Percentiles rank a stretch among this genome's conserved stretches.
Conservation (phyloP, 2,329 filamentous ascomycete genomes). For the Penicillium palitans region DNA sequence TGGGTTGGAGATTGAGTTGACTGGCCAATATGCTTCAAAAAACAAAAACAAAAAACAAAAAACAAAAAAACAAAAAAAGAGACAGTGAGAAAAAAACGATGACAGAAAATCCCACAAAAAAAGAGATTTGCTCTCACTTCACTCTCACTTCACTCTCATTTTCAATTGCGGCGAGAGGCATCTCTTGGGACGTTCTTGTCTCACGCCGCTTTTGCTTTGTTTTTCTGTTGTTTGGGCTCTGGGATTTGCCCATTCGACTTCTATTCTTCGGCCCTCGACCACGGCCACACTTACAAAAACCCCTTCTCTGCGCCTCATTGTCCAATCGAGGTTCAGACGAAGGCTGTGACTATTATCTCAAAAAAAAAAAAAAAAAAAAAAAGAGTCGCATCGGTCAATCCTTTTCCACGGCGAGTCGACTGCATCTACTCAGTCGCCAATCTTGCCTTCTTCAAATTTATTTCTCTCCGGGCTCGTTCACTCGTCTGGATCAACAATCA, state of each 20-base stretch:
- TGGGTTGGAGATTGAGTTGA: constrained; percentile 7
- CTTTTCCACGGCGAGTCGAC: neutral
- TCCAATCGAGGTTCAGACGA: neutral
- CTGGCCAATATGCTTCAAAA: constrained; percentile 1
- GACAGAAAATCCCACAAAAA: neutral
- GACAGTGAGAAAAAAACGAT: neutral
- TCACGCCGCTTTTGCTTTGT: neutral
- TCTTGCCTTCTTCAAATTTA: neutral
- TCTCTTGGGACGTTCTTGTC: neutral
- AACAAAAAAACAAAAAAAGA: neutral
- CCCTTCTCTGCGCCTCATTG: neutral
- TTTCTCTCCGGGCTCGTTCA: neutral
- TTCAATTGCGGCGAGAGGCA: neutral
- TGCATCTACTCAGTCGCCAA: neutral
- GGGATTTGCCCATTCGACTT: neutral
- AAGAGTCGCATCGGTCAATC: neutral
- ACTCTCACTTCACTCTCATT: neutral
- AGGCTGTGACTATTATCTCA: neutral
- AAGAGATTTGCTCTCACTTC: neutral
- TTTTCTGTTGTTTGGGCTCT: neutral
- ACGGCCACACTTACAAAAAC: neutral
- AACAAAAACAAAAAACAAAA: neutral
- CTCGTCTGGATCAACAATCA: neutral
- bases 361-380: neutral
- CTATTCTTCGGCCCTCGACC: neutral